Evolutionary conservation across 768 basidiomycete species (phyloP).

Genomic region (Suillus tomentosus): DNA sequence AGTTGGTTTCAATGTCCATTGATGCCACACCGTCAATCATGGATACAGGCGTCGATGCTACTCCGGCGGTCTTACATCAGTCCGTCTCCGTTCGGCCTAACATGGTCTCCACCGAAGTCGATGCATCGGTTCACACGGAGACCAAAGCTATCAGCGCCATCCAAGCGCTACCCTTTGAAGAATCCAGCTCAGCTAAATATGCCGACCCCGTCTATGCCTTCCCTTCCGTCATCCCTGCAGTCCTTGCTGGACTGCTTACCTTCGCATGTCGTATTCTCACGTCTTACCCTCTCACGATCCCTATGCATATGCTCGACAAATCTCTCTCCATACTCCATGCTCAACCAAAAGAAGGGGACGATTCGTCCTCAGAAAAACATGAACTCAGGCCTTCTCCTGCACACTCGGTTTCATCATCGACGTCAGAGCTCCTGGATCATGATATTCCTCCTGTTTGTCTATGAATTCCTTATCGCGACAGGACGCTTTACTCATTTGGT

Average conservation of each 20-base stretch:
- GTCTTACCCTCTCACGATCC: constrained; percentile 51
- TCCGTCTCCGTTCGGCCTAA: constrained; percentile 31
- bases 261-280: constrained; percentile 51
- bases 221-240: constrained; percentile 30
- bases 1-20: constrained; percentile 42
- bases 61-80: constrained; percentile 35
- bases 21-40: constrained; percentile 54
- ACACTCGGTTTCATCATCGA: constrained; percentile 29
- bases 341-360: constrained; percentile 30
- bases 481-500: constrained; percentile 45
- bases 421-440: constrained; percentile 31
- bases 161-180: constrained; percentile 27
- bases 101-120: constrained; percentile 35
- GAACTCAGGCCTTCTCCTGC: constrained; percentile 29
- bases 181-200: constrained; percentile 22
- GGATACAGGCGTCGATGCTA: constrained; percentile 50
- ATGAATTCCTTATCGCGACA: constrained; percentile 42
- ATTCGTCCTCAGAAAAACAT: constrained; percentile 30
- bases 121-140: constrained; percentile 30
- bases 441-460: constrained; percentile 50
- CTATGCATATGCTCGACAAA: constrained; percentile 42
- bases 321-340: constrained; percentile 37
- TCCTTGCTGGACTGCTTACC: constrained; percentile 42
- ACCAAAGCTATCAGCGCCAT: constrained; percentile 11
- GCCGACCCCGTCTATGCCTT: constrained; percentile 34